Conservation (phyloP, 2,329 filamentous ascomycete species). For the Botrytis pseudocinerea region DNA sequence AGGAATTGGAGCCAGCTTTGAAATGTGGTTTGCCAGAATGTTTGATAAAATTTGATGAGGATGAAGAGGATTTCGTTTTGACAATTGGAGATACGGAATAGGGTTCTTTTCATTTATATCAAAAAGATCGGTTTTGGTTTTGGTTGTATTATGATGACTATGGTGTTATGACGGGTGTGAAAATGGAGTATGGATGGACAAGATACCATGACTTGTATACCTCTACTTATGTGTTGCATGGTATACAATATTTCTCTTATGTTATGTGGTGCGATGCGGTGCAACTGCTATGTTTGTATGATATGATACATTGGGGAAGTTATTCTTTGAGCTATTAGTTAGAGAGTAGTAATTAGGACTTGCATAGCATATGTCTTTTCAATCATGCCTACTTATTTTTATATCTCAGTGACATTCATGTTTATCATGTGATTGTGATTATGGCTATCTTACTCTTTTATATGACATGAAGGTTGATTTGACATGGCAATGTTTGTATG, state of each 20-base stretch:
- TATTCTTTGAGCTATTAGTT: constrained; percentile 6
- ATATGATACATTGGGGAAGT: neutral
- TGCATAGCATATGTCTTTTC: neutral
- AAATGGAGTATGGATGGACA: constrained; percentile 11
- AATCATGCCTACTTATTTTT: neutral
- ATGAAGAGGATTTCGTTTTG: constrained; percentile 57
- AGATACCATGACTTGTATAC: constrained; percentile 17
- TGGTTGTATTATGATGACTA: constrained; percentile 7
- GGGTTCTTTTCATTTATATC: neutral
- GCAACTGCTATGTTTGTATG: constrained; percentile 1
- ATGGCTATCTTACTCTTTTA: neutral
- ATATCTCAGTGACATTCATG: neutral
- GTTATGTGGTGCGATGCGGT: constrained; percentile 1
- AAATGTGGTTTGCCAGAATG: constrained; percentile 36
- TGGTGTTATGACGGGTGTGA: constrained; percentile 12
- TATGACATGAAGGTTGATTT: neutral
- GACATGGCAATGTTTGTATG: neutral
- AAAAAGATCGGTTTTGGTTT: neutral
- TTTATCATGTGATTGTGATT: neutral
- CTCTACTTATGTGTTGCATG: constrained; percentile 2
- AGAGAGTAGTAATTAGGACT: neutral
- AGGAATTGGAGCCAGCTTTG: constrained; percentile 42
- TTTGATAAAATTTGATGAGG: constrained; percentile 43
- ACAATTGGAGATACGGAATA: constrained; percentile 42
- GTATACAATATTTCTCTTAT: constrained; percentile 4